Conservation (phyloP, 2,329 filamentous ascomycete species). For the Cladorrhinum sp. region DNA sequence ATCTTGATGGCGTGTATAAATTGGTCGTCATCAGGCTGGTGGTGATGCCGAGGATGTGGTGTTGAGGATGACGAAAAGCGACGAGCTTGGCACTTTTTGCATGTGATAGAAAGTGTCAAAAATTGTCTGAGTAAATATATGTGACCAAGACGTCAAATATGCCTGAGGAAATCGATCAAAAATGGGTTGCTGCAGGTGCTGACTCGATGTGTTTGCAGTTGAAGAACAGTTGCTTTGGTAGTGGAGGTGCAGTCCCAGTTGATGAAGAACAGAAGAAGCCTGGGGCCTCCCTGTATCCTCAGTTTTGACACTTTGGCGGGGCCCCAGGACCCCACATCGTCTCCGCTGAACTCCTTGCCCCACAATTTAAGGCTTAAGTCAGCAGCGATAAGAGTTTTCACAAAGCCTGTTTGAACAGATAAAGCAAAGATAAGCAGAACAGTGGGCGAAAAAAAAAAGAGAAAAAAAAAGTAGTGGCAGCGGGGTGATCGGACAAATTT, state of each 20-base stretch:
- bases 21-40: no score
- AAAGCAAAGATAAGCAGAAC: slow-evolving; percentile 6
- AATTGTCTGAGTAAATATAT: no score
- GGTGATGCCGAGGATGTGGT: neutral
- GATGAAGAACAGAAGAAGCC: neutral
- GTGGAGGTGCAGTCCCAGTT: no score
- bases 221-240: neutral
- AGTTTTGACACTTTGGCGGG: neutral
- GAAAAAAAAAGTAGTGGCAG: neutral
- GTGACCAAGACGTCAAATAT: no score
- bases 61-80: no score
- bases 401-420: slow-evolving; percentile 1
- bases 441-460: slow-evolving; percentile 4
- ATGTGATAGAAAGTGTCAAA: no score
- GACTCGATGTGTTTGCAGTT: no score
- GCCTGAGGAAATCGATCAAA: no score
- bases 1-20: no score
- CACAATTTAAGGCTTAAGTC: neutral
- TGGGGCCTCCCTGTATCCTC: neutral
- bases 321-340: slow-evolving; percentile 5
- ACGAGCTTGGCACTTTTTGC: no score
- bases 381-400: slow-evolving; percentile 6
- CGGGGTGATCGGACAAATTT: neutral
- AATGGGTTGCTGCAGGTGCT: no score
- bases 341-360: neutral